These are phyloP conservation scores for Euryodendron excelsum DNA, from an alignment of 148 eudicot species.

Conservation along the genomic window DNA sequence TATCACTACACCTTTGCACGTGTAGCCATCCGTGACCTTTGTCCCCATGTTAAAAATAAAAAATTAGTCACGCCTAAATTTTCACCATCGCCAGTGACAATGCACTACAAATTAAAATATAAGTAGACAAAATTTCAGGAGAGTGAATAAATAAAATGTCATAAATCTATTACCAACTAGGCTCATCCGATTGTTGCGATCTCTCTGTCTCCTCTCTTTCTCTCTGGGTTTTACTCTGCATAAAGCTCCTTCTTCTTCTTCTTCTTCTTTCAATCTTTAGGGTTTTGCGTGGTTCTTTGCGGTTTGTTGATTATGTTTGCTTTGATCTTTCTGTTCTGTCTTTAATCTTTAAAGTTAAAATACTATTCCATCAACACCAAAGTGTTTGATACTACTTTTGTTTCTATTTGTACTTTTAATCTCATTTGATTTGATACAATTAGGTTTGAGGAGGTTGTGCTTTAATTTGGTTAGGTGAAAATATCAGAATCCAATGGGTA, in stretches of 20 bases:
- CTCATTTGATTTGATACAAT: not conserved
- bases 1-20: too few relatives aligned
- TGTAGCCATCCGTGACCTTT: too few relatives aligned
- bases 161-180: not conserved
- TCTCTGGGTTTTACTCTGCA: too few relatives aligned
- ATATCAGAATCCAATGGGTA: conserved; percentile 32
- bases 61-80: too few relatives aligned
- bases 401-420: not conserved
- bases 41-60: too few relatives aligned
- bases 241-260: not conserved
- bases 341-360: not conserved
- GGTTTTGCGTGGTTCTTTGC: not conserved
- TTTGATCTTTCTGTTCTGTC: not conserved
- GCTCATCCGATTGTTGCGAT: not conserved
- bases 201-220: too few relatives aligned
- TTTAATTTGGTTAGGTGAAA: not conserved
- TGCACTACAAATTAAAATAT: too few relatives aligned
- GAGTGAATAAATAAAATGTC: too few relatives aligned
- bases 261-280: not conserved
- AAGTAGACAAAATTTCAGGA: too few relatives aligned
- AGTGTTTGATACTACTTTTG: not conserved
- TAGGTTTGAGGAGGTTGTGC: not conserved
- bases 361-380: not conserved
- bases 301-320: not conserved
- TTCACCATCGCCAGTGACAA: too few relatives aligned